Conservation (phyloP, 768 basidiomycete genomes). For the Collybia mongolica region DNA sequence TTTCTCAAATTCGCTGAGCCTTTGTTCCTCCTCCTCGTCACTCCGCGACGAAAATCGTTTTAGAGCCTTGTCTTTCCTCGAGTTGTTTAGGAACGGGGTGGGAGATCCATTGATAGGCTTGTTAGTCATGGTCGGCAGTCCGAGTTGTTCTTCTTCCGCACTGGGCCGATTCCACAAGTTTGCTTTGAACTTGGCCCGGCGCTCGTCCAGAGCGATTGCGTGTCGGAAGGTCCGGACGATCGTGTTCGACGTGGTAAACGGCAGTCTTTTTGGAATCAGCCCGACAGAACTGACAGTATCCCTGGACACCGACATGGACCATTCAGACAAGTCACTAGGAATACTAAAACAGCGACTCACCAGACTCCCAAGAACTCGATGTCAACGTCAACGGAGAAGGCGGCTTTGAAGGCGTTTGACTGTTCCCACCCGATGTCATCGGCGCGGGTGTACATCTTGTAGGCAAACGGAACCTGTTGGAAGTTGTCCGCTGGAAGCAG, state of each 20-base stretch:
- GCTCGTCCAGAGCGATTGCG: conserved; percentile 64
- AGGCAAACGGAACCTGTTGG: conserved; percentile 64
- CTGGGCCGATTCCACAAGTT: conserved; percentile 46
- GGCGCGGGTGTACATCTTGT: conserved; percentile 55
- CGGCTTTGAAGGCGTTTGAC: conserved; percentile 53
- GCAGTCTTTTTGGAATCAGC: conserved; percentile 48
- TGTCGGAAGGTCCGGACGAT: conserved; percentile 62
- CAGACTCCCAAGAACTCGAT: conserved; percentile 63
- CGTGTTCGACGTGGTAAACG: conserved; percentile 55
- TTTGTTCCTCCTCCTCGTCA: not conserved
- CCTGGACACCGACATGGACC: conserved; percentile 29
- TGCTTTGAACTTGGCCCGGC: conserved; percentile 57
- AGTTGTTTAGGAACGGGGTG: not conserved
- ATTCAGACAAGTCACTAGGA: not conserved
- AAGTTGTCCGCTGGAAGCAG: conserved; percentile 44
- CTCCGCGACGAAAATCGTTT: not conserved
- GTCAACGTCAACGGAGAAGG: conserved; percentile 50
- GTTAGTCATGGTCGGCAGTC: conserved; percentile 15
- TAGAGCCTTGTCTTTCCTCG: not conserved
- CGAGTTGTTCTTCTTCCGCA: conserved; percentile 22
- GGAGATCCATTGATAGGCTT: not conserved
- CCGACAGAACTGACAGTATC: conserved; percentile 71
- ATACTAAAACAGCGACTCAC: conserved; percentile 24
- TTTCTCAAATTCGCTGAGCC: conserved; percentile 28
- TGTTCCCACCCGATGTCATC: conserved; percentile 48